These are phyloP conservation scores for Fusarium begoniae DNA, from an alignment of 2,329 filamentous ascomycete genomes.

Conservation along the genomic window DNA sequence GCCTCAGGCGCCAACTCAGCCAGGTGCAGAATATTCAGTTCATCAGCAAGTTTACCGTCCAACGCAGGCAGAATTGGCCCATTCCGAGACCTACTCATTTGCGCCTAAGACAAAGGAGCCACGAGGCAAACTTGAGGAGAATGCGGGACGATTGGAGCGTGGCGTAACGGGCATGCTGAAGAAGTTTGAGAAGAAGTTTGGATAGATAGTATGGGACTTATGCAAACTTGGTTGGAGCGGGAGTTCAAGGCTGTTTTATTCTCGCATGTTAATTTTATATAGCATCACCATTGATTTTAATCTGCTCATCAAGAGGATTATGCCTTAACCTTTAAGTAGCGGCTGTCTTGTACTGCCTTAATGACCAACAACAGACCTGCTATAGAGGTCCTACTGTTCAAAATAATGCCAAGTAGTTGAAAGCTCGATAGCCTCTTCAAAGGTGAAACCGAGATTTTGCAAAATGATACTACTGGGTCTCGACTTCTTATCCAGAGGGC, in stretches of 20 bases:
- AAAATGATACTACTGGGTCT: neutral
- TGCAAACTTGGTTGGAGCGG: slow-evolving; percentile 5
- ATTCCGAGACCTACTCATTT: slow-evolving; percentile 48
- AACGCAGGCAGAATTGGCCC: slow-evolving; percentile 66
- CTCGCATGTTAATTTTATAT: slow-evolving; percentile 9
- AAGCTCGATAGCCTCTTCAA: neutral
- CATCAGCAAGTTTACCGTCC: slow-evolving; percentile 78
- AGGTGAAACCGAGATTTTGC: neutral
- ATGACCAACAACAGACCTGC: too few species aligned
- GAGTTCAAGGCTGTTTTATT: slow-evolving; percentile 23
- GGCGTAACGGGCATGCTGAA: slow-evolving; percentile 77
- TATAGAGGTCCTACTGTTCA: neutral
- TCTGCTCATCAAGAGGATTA: neutral
- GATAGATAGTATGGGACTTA: slow-evolving; percentile 44
- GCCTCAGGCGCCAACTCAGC: slow-evolving; percentile 33
- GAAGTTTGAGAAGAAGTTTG: slow-evolving; percentile 81
- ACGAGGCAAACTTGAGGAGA: slow-evolving; percentile 68
- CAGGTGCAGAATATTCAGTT: slow-evolving; percentile 61
- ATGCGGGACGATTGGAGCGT: slow-evolving; percentile 73
- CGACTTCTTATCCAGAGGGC: neutral
- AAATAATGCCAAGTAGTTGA: neutral
- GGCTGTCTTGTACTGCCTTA: neutral
- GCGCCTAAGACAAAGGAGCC: slow-evolving; percentile 55
- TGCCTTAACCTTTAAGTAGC: neutral
- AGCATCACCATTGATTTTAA: neutral